A percentile compares a stretch with the other conserved stretches of the same genome.
phyloP scores from a whole-genome alignment of 371 early-diverging fungal genomes.

The Parasitella parasitica region DNA sequence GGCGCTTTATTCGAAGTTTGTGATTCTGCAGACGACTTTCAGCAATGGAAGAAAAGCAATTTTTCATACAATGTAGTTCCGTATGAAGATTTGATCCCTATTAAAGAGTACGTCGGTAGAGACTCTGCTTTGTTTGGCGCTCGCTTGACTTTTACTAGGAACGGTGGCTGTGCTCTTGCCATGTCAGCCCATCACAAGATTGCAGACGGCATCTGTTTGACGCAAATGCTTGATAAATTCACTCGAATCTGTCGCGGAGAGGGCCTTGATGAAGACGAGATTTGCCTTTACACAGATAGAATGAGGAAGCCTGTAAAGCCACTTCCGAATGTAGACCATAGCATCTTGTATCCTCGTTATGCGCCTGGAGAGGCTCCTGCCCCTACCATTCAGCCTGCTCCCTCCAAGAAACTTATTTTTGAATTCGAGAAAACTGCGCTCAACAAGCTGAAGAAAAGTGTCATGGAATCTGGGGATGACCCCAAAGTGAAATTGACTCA shows the following conservation, averaged over 20 bases:
- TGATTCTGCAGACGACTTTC: constrained; percentile 11
- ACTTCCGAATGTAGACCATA: constrained; percentile 4
- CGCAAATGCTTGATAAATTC: not conserved
- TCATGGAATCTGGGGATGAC: not conserved
- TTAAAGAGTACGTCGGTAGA: not conserved
- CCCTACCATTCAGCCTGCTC: not conserved
- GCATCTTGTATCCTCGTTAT: constrained; percentile 1
- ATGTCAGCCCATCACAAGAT: constrained; percentile 15
- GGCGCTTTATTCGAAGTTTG: constrained; percentile 16
- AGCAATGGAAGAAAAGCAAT: constrained; percentile 2
- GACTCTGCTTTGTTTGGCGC: constrained; percentile 11
- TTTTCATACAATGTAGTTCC: constrained; percentile 11
- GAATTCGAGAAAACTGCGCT: not conserved
- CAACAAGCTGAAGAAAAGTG: not conserved
- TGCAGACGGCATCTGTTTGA: constrained; percentile 3
- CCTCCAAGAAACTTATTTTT: constrained; percentile 9
- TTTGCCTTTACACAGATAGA: not conserved
- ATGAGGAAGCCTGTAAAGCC: constrained; percentile 1
- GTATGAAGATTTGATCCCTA: constrained; percentile 7
- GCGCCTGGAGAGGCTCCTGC: not conserved
- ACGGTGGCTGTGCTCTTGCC: constrained; percentile 3
- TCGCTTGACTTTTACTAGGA: not conserved
- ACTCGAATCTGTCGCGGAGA: not conserved
- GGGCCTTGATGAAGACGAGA: not conserved
- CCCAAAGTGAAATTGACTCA: not conserved